A percentile compares a stretch with the other conserved stretches of the same genome.
These are phyloP conservation scores for Penicillium sp. DNA, from an alignment of 2,329 filamentous ascomycete genomes.

Conservation along the genomic window DNA sequence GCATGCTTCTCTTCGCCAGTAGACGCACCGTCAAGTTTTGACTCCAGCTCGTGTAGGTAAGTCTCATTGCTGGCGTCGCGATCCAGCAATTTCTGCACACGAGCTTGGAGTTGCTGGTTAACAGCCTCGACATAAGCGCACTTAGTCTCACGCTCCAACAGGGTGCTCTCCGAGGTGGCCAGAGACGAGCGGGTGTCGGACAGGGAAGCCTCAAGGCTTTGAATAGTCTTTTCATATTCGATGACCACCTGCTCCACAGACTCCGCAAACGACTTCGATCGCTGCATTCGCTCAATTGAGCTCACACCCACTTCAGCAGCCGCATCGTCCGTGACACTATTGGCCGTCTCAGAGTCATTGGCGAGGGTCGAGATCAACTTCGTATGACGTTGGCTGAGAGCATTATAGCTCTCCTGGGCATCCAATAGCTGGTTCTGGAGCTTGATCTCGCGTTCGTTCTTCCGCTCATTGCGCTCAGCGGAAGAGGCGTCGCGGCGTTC, in stretches of 20 bases:
- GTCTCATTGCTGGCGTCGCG: constrained; percentile 87
- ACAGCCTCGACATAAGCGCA: constrained; percentile 91
- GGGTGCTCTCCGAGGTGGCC: constrained; percentile 76
- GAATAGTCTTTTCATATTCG: constrained; percentile 98
- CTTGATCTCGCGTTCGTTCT: constrained; percentile 81
- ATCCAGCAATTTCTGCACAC: constrained; percentile 89
- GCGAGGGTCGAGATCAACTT: constrained; percentile 92
- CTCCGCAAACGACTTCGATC: constrained; percentile 93
- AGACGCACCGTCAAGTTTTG: constrained; percentile 83
- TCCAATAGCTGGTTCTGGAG: constrained; percentile 92
- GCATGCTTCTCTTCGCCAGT: constrained; percentile 91
- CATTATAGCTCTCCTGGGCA: constrained; percentile 88
- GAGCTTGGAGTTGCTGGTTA: constrained; percentile 81
- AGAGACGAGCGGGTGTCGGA: constrained; percentile 82
- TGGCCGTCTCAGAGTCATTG: constrained; percentile 66
- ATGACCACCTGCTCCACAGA: constrained; percentile 94
- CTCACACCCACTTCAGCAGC: constrained; percentile 66
- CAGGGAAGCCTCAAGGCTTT: constrained; percentile 84
- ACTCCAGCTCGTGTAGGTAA: constrained; percentile 88
- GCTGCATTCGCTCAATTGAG: constrained; percentile 82
- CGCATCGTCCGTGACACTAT: constrained; percentile 41
- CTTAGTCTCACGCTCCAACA: constrained; percentile 91
- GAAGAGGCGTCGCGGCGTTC: constrained; percentile 56
- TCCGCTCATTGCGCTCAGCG: constrained; percentile 73
- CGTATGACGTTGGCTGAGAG: constrained; percentile 89